Base-by-base conservation (phyloP, 805 yeast genomes). In the Millerozyma miso region DNA sequence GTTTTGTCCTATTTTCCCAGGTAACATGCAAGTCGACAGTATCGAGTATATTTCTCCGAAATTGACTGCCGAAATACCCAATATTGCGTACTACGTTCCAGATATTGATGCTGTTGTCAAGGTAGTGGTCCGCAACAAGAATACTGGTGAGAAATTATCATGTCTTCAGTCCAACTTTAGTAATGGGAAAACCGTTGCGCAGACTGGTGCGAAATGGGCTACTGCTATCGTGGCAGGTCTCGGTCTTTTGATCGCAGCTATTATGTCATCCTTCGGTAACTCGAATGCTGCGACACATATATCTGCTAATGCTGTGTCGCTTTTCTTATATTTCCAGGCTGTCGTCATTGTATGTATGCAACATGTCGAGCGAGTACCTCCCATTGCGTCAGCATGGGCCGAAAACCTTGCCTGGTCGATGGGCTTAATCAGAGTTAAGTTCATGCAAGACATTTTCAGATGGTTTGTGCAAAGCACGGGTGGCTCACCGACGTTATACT, bases 381-480 rank as follows among this genome's bases (percentile, higher is more conserved):
- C 97, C 14, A 88, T 90, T 55, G 97, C 96, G 6, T 76, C 85
- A 10, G 81, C 96, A 7, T 90, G 97, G 97, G 72, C 89, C 4
- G 95, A 87, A 62, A 89, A 90, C 58, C 71, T 90, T 56, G 89
- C 88, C 20, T 90, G 97, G 97, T 87, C 96, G 1, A 86, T 90
- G 85, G 97, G 97, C 2, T 72, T 90, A 46, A 87, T 90, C 52
- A 72, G 83, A 59, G 77, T 85, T 33, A 55, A 58, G 2, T 90
- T 89, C 59, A 86, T 90, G 96, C 96, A 90, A 64, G 69, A 79
- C 46, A 82, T 86, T 48, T 83, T 86, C 62, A 71, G 91, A 53
- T 86, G 95, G 95, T 86, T 82, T 53, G 79, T 86, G 35, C 89
- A 86, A 59, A 67, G 93, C 20, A 89, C 97, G 1, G 97, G 97